Base-by-base conservation (phyloP, 2,329 filamentous ascomycete genomes). In the Penicillium aurantiogriseum region DNA sequence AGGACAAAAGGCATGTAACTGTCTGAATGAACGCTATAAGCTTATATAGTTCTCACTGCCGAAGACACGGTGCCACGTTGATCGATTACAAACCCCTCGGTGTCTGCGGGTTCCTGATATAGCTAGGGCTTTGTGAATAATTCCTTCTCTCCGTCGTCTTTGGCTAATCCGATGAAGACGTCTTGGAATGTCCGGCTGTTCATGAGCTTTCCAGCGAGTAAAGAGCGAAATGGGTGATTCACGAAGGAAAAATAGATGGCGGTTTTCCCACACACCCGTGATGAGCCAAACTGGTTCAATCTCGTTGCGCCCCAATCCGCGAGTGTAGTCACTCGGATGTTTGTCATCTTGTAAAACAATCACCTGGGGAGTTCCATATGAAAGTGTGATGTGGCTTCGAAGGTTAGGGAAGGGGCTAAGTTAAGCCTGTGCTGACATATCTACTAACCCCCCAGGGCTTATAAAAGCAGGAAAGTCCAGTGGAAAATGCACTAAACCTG, bases 211-310 rank as follows among this genome's bases (percentile, higher is more conserved):
- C 71, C 67, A 73, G 4, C 65, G n/a, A 0, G 61, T 58, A 8
- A 49, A 52, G 19, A 73, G 29, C 0, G 49, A 11, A 27, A 73
- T 67, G 13, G 74, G 64, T 23, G 67, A 61, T 29, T 72, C 54
- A 11, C 70, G 70, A 4, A 74, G 61, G 45, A 70, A 74, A 53
- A 74, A 73, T 2, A 74, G 43, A 63, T 74, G 59, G 1, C 61
- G 49, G 53, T 70, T 71, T 54, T 72, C 68, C 71, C 70, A 75
- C 6, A 61, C 63, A 17, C 67, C 65, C 13, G 35, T 72, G 19
- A 71, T 64, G 17, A 75, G 62, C 69, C 64, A 69, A 36, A 69
- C 65, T 43, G 70, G 73, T 29, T 23, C 23, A 23, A 23, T 5
- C 4, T 4, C 4, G 23, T 23, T 23, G 23, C 23, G 23, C 23